Percentiles rank a stretch among this genome's conserved stretches.
Evolutionary conservation across 2,329 filamentous ascomycete species (phyloP).

Genomic region (Catunica adiposa): DNA sequence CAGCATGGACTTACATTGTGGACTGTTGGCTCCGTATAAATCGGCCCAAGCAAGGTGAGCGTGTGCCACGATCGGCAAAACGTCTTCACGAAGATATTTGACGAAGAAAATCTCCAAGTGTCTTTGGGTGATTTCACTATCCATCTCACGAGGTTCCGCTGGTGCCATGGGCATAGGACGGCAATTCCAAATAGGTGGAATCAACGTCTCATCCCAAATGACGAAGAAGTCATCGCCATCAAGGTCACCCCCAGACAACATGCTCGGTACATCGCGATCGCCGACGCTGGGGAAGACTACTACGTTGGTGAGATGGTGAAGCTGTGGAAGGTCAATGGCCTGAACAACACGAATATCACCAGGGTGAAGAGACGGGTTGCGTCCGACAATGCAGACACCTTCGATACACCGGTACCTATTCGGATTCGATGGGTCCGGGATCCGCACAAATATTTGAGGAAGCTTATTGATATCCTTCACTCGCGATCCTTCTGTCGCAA

Average conservation of each 20-base stretch:
- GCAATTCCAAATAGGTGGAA: constrained; percentile 54
- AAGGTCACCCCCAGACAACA: constrained; percentile 91
- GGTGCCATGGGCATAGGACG: constrained; percentile 52
- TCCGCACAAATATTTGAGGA: constrained; percentile 80
- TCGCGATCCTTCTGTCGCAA: constrained; percentile 25
- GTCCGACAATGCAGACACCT: constrained; percentile 67
- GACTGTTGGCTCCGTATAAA: constrained; percentile 45
- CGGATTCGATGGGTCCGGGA: constrained; percentile 41
- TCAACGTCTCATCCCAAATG: constrained; percentile 67
- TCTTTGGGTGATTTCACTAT: constrained; percentile 45
- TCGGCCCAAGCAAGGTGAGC: constrained; percentile 72
- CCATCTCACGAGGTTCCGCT: constrained; percentile 18
- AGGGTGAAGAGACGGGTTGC: constrained; percentile 86
- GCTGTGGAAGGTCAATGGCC: constrained; percentile 57
- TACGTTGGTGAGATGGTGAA: constrained; percentile 67
- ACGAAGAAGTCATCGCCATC: constrained; percentile 94
- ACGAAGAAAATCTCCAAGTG: constrained; percentile 80
- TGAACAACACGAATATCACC: constrained; percentile 80
- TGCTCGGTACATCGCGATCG: constrained; percentile 71
- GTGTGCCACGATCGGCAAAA: constrained; percentile 60
- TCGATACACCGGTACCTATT: constrained; percentile 53
- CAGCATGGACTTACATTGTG: constrained; percentile 39
- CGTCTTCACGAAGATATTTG: constrained; percentile 81
- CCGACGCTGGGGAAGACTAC: constrained; percentile 75
- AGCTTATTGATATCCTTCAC: constrained; percentile 35